A percentile compares a stretch with the other conserved stretches of the same genome.
Conservation (phyloP, 2,329 filamentous ascomycete species). For the Emmonsiellopsis sp. region DNA sequence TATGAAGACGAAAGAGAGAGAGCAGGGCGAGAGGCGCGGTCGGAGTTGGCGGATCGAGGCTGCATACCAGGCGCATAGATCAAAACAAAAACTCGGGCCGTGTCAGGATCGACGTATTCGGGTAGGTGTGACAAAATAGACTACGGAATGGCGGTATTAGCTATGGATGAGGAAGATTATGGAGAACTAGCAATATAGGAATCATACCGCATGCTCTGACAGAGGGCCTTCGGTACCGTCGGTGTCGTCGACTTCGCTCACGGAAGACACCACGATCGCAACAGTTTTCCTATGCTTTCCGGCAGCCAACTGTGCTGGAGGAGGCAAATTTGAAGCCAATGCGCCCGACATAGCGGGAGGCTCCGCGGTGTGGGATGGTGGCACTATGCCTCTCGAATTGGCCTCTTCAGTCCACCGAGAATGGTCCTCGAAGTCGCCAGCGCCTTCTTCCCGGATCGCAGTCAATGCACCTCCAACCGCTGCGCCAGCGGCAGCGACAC, state of each 20-base stretch:
- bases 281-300: slow-evolving; percentile 61
- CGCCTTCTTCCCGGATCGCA: slow-evolving; percentile 76
- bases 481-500: slow-evolving; percentile 72
- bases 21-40: slow-evolving; percentile 43
- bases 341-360: slow-evolving; percentile 21
- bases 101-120: slow-evolving; percentile 61
- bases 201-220: slow-evolving; percentile 72
- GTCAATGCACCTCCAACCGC: slow-evolving; percentile 73
- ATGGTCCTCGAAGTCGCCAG: slow-evolving; percentile 71
- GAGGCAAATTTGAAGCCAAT: slow-evolving; percentile 19
- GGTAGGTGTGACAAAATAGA: slow-evolving; percentile 85
- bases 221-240: slow-evolving; percentile 34
- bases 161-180: background rate
- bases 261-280: slow-evolving; percentile 80
- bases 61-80: slow-evolving; percentile 80
- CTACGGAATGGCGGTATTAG: slow-evolving; percentile 34
- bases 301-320: slow-evolving; percentile 18
- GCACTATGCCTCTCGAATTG: slow-evolving; percentile 48
- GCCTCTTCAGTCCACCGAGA: slow-evolving; percentile 89
- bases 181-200: background rate
- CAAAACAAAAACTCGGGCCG: slow-evolving; percentile 71
- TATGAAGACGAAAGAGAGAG: slow-evolving; percentile 70
- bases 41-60: slow-evolving; percentile 37
- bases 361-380: slow-evolving; percentile 5
- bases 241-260: slow-evolving; percentile 36